phyloP scores from a whole-genome alignment of 169 alveolate genomes.

The Plasmodium sp. region DNA sequence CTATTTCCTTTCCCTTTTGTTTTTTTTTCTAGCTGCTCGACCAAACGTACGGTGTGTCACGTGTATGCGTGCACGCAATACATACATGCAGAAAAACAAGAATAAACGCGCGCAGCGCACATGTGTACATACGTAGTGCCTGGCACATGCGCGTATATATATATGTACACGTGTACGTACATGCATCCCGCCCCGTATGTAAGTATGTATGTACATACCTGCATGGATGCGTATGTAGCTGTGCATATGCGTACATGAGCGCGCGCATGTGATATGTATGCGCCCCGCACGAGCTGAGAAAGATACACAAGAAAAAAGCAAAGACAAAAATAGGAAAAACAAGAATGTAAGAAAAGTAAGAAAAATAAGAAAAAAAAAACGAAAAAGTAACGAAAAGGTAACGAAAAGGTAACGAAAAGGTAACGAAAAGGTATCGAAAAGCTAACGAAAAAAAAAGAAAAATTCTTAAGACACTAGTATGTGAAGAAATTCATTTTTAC shows the following conservation, averaged over 20 bases:
- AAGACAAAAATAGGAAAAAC: background rate
- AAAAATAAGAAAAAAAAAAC: conserved; percentile 12
- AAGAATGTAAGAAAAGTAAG: background rate
- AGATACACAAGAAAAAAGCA: background rate
- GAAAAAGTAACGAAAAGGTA: background rate
- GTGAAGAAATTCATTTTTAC: conserved; percentile 26
- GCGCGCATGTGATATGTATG: background rate
- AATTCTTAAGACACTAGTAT: conserved; percentile 20
- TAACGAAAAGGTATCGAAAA: background rate
- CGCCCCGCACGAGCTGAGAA: background rate
- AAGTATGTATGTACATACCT: background rate
- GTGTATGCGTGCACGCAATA: background rate
- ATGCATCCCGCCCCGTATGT: background rate
- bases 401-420: background rate
- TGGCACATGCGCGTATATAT: background rate
- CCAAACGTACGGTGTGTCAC: background rate
- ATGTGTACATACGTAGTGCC: background rate
- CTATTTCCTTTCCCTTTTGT: background rate
- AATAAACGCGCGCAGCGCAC: background rate
- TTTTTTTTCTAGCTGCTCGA: background rate
- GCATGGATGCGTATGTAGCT: background rate
- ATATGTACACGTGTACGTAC: background rate
- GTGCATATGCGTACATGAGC: conserved; percentile 4
- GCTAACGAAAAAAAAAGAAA: background rate
- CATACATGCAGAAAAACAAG: background rate